Evolutionary conservation across 352 stramenopile species (phyloP).

Genomic region (Phytophthora pluvialis): DNA sequence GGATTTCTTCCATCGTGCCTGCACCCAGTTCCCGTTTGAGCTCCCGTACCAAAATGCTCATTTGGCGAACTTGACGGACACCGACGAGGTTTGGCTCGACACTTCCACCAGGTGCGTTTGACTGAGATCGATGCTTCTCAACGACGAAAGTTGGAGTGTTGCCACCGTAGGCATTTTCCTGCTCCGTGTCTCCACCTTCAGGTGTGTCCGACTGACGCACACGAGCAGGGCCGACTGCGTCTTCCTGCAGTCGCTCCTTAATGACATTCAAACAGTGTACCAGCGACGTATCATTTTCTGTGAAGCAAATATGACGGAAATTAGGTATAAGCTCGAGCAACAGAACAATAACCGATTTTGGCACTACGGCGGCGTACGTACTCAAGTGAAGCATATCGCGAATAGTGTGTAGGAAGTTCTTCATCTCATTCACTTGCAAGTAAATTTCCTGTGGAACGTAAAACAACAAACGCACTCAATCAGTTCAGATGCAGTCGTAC

Average conservation of each 20-base stretch:
- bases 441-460: slow-evolving; percentile 68
- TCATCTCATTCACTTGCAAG: slow-evolving; percentile 88
- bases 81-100: slow-evolving; percentile 48
- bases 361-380: too few species aligned
- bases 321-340: neutral
- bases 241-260: slow-evolving; percentile 40
- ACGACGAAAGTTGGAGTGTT: slow-evolving; percentile 71
- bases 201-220: slow-evolving; percentile 6
- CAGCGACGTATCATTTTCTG: slow-evolving; percentile 56
- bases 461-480: slow-evolving; percentile 1
- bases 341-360: neutral
- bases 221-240: slow-evolving; percentile 9
- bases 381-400: slow-evolving; percentile 69
- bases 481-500: neutral
- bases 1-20: slow-evolving; percentile 73
- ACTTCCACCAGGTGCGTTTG: slow-evolving; percentile 14
- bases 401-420: slow-evolving; percentile 79
- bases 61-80: slow-evolving; percentile 75
- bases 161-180: slow-evolving; percentile 14
- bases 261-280: slow-evolving; percentile 59
- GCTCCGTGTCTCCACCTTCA: slow-evolving; percentile 17
- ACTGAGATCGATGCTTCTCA: slow-evolving; percentile 35
- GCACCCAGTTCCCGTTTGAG: slow-evolving; percentile 83
- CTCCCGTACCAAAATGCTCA: slow-evolving; percentile 71
- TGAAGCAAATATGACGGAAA: slow-evolving; percentile 1